These are phyloP conservation scores for Ottelia alismoides DNA, from an alignment of 106 monocot genomes.

Conservation along the genomic window DNA sequence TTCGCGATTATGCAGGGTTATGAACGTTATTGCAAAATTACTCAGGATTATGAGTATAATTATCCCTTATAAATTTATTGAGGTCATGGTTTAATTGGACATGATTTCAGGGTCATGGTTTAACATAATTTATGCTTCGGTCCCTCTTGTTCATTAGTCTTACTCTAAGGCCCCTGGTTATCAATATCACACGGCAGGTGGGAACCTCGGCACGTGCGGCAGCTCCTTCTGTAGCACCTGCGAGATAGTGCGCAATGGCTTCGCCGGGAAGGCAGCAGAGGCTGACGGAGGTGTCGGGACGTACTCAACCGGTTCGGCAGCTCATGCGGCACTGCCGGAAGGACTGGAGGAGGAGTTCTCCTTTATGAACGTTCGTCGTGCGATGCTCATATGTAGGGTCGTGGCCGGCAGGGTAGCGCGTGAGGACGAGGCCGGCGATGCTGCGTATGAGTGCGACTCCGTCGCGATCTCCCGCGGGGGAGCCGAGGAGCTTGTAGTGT, in stretches of 20 bases:
- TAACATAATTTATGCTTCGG: no score
- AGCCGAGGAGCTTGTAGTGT: constrained; percentile 41
- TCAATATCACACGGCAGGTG: no score
- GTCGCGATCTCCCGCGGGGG: constrained; percentile 8
- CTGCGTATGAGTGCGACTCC: constrained; percentile 18
- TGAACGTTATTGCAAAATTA: no score
- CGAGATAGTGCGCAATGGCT: constrained; percentile 42
- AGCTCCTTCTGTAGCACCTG: constrained; percentile 42
- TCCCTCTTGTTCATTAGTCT: no score
- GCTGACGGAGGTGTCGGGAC: constrained; percentile 34
- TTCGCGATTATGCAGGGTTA: no score
- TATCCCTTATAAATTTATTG: no score
- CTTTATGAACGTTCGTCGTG: constrained; percentile 30
- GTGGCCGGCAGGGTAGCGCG: constrained; percentile 28
- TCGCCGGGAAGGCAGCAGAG: constrained; percentile 41
- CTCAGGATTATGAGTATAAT: no score
- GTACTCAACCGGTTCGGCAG: constrained; percentile 30
- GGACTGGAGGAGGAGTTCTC: constrained; percentile 47
- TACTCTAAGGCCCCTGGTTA: no score
- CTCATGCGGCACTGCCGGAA: constrained; percentile 38
- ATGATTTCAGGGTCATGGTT: no score
- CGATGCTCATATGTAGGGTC: constrained; percentile 50
- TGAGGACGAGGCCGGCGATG: constrained; percentile 5
- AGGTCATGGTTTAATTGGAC: no score
- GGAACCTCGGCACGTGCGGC: no score